Evolutionary conservation across 2,329 filamentous ascomycete species (phyloP).

Genomic region (Teratosphaeria gauchensis): DNA sequence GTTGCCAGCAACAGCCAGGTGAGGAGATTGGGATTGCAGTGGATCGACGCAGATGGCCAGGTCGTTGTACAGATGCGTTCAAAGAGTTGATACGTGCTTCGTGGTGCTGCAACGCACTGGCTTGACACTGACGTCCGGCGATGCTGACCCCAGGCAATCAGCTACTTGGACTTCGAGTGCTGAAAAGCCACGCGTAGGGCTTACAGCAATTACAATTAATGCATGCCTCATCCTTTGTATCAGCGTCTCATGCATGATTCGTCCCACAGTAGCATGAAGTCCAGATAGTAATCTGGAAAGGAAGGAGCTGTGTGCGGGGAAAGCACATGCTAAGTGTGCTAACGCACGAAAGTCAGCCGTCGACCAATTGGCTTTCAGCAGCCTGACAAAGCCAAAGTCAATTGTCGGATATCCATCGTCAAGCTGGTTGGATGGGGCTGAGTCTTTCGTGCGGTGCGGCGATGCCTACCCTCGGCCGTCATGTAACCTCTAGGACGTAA

Average conservation of each 20-base stretch:
- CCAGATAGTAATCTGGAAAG: not conserved
- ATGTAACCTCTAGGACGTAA: not conserved
- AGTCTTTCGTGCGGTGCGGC: not conserved
- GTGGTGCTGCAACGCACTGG: not conserved
- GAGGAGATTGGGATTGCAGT: conserved; percentile 48
- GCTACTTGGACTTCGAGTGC: too few species aligned
- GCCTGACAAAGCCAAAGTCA: not conserved
- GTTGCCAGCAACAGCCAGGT: conserved; percentile 58
- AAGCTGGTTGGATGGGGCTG: not conserved
- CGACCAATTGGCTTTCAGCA: not conserved
- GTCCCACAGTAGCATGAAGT: not conserved
- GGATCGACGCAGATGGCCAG: conserved; percentile 56
- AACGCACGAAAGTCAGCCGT: not conserved
- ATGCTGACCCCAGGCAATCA: too few species aligned
- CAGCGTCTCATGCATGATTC: not conserved
- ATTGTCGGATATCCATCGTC: not conserved
- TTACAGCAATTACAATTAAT: not conserved
- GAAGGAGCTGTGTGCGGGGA: not conserved
- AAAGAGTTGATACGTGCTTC: not conserved
- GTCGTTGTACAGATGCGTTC: conserved; percentile 43
- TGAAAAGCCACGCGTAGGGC: too few species aligned
- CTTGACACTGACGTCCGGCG: not conserved
- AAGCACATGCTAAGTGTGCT: not conserved
- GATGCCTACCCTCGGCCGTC: too few species aligned
- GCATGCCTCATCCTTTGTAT: not conserved